Conservation (phyloP, 2,329 filamentous ascomycete genomes). For the Zymoseptoria passerinii region DNA sequence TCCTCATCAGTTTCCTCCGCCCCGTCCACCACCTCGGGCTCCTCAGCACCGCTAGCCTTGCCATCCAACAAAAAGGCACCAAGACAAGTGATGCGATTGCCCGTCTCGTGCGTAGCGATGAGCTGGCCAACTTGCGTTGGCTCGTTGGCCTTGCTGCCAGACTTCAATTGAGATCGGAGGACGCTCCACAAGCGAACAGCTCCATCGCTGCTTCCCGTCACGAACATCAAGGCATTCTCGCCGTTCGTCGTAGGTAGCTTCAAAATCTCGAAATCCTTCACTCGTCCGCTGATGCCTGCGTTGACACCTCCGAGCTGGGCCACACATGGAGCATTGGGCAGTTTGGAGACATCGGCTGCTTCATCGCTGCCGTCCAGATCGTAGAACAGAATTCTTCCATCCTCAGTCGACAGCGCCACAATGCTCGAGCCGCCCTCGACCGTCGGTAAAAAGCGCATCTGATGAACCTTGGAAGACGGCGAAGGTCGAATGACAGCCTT, state of each 20-base stretch:
- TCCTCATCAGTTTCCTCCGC: slow-evolving; percentile 7
- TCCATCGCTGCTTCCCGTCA: slow-evolving; percentile 78
- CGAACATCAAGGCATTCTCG: slow-evolving; percentile 46
- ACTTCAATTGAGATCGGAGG: slow-evolving; percentile 2
- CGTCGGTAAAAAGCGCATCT: slow-evolving; percentile 61
- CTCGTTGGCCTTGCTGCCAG: slow-evolving; percentile 16
- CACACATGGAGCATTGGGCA: slow-evolving; percentile 42
- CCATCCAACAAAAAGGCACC: slow-evolving; percentile 69
- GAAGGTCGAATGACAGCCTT: slow-evolving; percentile 63
- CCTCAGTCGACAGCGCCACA: slow-evolving; percentile 77
- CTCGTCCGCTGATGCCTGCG: slow-evolving; percentile 59
- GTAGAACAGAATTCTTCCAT: slow-evolving; percentile 79
- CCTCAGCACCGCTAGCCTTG: slow-evolving; percentile 13
- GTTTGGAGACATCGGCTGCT: slow-evolving; percentile 24
- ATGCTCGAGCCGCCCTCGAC: slow-evolving; percentile 39
- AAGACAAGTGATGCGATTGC: slow-evolving; percentile 82
- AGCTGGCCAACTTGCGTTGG: slow-evolving; percentile 53
- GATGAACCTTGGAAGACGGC: slow-evolving; percentile 70
- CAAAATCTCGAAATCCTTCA: slow-evolving; percentile 81
- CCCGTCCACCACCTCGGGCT: slow-evolving; percentile 11
- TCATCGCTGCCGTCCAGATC: slow-evolving; percentile 43
- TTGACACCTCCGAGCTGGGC: slow-evolving; percentile 65
- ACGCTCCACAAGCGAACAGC: slow-evolving; percentile 66
- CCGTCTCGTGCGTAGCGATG: slow-evolving; percentile 72
- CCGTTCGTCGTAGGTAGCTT: slow-evolving; percentile 31